Conservation (phyloP, 768 basidiomycete genomes). For the Russula olivacea region DNA sequence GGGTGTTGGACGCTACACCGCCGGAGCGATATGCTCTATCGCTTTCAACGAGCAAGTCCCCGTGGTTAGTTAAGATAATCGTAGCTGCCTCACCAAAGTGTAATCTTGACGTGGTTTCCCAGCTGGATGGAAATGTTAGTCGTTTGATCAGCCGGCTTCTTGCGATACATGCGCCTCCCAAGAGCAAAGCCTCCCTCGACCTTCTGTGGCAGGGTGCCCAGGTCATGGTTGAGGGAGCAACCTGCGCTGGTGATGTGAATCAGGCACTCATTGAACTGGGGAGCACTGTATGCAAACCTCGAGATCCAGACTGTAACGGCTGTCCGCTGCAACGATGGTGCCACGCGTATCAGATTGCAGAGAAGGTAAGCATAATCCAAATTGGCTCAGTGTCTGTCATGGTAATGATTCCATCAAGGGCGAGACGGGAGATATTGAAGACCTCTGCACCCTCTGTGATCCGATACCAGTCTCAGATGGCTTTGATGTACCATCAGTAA, state of each 20-base stretch:
- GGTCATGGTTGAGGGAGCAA: constrained; percentile 52
- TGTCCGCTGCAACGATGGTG: constrained; percentile 75
- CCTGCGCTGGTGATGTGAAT: constrained; percentile 76
- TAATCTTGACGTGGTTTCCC: constrained; percentile 13
- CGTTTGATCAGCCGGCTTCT: constrained; percentile 79
- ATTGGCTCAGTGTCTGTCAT: not conserved
- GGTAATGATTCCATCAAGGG: constrained; percentile 8
- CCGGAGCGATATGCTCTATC: constrained; percentile 80
- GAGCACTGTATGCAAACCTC: constrained; percentile 86
- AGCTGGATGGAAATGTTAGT: constrained; percentile 91
- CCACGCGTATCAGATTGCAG: constrained; percentile 43
- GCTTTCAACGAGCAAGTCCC: constrained; percentile 80
- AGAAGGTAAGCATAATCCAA: constrained; percentile 9
- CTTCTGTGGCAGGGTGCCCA: constrained; percentile 78
- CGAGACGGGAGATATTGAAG: constrained; percentile 61
- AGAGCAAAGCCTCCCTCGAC: constrained; percentile 70
- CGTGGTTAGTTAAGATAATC: constrained; percentile 53
- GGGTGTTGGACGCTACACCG: constrained; percentile 86
- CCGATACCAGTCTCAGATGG: constrained; percentile 39
- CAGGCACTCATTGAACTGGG: constrained; percentile 94
- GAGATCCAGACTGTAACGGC: constrained; percentile 61
- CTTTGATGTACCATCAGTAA: constrained; percentile 39
- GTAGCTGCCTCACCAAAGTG: not conserved
- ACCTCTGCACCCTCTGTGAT: constrained; percentile 63
- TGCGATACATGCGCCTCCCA: constrained; percentile 76